phyloP scores from a whole-genome alignment of 768 basidiomycete species.

The Hydnomerulius pinastri region DNA sequence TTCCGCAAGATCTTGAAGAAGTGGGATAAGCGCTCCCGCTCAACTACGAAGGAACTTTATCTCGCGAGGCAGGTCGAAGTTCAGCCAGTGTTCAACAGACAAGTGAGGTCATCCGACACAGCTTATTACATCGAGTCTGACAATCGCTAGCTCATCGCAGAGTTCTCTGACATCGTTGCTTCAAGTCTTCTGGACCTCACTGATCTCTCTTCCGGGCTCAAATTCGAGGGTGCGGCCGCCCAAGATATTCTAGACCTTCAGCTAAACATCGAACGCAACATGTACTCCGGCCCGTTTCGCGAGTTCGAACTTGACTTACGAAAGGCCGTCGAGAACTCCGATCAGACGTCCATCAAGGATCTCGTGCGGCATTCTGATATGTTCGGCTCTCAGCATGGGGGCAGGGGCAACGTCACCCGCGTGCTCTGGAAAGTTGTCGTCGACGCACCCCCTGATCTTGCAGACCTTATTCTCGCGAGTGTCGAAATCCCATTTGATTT shows the following conservation, averaged over 20 bases:
- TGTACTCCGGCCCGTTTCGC: constrained; percentile 71
- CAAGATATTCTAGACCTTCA: constrained; percentile 77
- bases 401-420: constrained; percentile 75
- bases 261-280: constrained; percentile 60
- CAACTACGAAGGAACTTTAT: constrained; percentile 95
- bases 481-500: constrained; percentile 80
- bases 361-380: constrained; percentile 71
- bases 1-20: constrained; percentile 98
- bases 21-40: constrained; percentile 96
- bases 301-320: constrained; percentile 89
- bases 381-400: constrained; percentile 59
- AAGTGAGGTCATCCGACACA: constrained; percentile 49
- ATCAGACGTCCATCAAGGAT: constrained; percentile 62
- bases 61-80: constrained; percentile 96
- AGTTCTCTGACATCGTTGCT: constrained; percentile 90
- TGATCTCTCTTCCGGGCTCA: constrained; percentile 71
- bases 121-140: constrained; percentile 10
- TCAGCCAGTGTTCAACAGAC: constrained; percentile 97
- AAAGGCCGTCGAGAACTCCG: constrained; percentile 68
- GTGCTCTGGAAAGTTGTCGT: constrained; percentile 93
- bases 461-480: constrained; percentile 72
- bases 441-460: constrained; percentile 72
- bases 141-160: constrained; percentile 78
- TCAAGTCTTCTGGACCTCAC: constrained; percentile 79
- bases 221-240: constrained; percentile 77